Evolutionary conservation across 179 eudicot genomes (phyloP).

Genomic region (Beta corolliflora): DNA sequence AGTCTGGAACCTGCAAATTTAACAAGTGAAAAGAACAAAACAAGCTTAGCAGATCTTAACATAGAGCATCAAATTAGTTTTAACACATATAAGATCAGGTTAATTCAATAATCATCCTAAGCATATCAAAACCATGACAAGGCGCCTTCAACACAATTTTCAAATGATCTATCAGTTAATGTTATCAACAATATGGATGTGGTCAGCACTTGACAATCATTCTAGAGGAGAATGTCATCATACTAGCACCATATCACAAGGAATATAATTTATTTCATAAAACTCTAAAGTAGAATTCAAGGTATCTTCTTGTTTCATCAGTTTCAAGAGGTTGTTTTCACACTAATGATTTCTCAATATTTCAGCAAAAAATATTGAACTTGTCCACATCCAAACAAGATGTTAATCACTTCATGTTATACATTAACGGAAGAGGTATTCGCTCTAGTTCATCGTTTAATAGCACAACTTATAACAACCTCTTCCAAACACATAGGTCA

Average conservation of each 20-base stretch:
- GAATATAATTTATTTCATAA: not conserved
- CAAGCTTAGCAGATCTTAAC: not conserved
- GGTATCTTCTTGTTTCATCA: not conserved
- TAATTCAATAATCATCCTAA: not conserved
- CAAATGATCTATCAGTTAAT: not conserved
- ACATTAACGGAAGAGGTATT: not conserved
- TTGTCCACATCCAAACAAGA: not conserved
- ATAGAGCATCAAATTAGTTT: not conserved
- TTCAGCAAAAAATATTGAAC: not conserved
- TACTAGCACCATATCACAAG: not conserved
- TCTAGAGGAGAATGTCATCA: not conserved
- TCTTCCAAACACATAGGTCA: not conserved
- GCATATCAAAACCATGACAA: not conserved
- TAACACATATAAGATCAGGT: not conserved
- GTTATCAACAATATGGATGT: not conserved
- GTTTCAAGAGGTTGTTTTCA: not conserved
- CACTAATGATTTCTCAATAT: not conserved
- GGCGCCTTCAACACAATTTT: not conserved
- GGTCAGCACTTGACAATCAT: not conserved
- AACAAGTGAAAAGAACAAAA: slow-evolving; percentile 24
- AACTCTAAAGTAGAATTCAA: not conserved
- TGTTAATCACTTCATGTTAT: not conserved
- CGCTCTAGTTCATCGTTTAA: not conserved
- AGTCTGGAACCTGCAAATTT: slow-evolving; percentile 48
- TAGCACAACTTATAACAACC: not conserved